A percentile compares a stretch with the other conserved stretches of the same genome.
These are phyloP conservation scores for Myxozyma melibiosi DNA, from an alignment of 805 yeast species.

Conservation along the genomic window DNA sequence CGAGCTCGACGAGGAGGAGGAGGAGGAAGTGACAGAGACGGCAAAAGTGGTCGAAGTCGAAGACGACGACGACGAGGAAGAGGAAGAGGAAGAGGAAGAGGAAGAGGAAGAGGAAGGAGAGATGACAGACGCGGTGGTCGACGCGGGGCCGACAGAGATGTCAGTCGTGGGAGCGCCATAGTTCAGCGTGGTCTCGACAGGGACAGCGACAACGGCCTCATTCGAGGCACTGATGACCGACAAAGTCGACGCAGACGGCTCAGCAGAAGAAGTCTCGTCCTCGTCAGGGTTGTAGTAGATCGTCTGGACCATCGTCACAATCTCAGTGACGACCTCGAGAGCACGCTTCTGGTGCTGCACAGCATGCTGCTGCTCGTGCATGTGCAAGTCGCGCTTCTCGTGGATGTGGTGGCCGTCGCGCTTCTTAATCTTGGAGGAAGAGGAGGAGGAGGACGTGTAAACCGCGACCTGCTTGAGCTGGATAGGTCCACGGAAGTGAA, in stretches of 20 bases:
- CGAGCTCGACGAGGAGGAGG: slow-evolving; percentile 35
- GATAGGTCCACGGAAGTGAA: slow-evolving; percentile 90
- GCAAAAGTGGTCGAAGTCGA: slow-evolving; percentile 19
- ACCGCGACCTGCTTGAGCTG: slow-evolving; percentile 84
- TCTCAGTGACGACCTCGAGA: slow-evolving; percentile 68
- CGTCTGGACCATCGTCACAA: slow-evolving; percentile 63
- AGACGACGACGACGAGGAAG: slow-evolving; percentile 14
- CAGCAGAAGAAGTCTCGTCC: slow-evolving; percentile 37
- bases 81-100: slow-evolving; percentile 10
- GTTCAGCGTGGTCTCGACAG: slow-evolving; percentile 31
- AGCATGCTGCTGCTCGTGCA: slow-evolving; percentile 39
- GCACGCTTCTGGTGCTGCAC: slow-evolving; percentile 60
- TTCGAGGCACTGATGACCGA: slow-evolving; percentile 26
- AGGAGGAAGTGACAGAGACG: slow-evolving; percentile 31
- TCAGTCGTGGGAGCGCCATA: slow-evolving; percentile 35
- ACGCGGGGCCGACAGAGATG: slow-evolving; percentile 37
- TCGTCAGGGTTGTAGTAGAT: slow-evolving; percentile 36
- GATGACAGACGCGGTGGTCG: slow-evolving; percentile 36
- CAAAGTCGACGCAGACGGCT: slow-evolving; percentile 35
- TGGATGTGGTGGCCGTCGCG: slow-evolving; percentile 27
- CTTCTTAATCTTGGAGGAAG: slow-evolving; percentile 35
- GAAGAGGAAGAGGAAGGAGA: slow-evolving; percentile 37
- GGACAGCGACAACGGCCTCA: slow-evolving; percentile 15
- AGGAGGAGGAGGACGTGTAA: slow-evolving; percentile 59
- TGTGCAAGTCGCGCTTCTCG: slow-evolving; percentile 52